These are phyloP conservation scores for Aurifilum marmelostoma DNA, from an alignment of 2,329 filamentous ascomycete genomes.

Conservation along the genomic window DNA sequence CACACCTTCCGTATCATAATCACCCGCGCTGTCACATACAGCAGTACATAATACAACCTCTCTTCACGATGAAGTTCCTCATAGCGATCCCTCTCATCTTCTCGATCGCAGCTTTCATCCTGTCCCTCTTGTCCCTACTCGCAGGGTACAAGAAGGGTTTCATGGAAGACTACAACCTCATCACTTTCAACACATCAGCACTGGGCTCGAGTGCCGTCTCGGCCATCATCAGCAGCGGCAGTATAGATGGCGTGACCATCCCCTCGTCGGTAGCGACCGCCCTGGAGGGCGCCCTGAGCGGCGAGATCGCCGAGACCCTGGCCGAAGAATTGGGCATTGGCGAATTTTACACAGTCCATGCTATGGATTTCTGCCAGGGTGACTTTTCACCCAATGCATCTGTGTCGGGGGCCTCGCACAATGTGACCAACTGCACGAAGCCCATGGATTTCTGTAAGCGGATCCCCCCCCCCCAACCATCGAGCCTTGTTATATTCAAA, in stretches of 20 bases:
- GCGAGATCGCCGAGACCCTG: slow-evolving; percentile 31
- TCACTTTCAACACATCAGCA: slow-evolving; percentile 47
- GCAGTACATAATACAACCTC: background rate
- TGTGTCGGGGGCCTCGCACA: slow-evolving; percentile 30
- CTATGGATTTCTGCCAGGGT: slow-evolving; percentile 38
- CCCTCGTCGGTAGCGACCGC: slow-evolving; percentile 28
- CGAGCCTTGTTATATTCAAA: background rate
- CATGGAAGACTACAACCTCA: slow-evolving; percentile 43
- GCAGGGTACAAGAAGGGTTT: slow-evolving; percentile 43
- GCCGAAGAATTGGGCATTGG: slow-evolving; percentile 37
- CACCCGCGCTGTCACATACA: background rate
- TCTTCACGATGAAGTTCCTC: slow-evolving; percentile 21
- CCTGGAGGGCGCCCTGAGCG: slow-evolving; percentile 29
- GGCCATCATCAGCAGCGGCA: slow-evolving; percentile 3
- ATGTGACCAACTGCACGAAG: slow-evolving; percentile 35
- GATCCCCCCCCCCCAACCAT: background rate
- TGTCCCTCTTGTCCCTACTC: slow-evolving; percentile 42
- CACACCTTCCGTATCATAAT: no score
- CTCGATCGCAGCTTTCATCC: slow-evolving; percentile 41
- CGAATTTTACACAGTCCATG: slow-evolving; percentile 40
- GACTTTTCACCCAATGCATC: slow-evolving; percentile 34
- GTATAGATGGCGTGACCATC: slow-evolving; percentile 3
- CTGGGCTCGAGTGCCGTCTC: slow-evolving; percentile 43
- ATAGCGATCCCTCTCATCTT: slow-evolving; percentile 37
- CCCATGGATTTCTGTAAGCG: slow-evolving; percentile 31